A percentile compares a stretch with the other conserved stretches of the same genome.
These are phyloP conservation scores for Phytopythium cucurbitacearum DNA, from an alignment of 352 stramenopile genomes.

Conservation along the genomic window DNA sequence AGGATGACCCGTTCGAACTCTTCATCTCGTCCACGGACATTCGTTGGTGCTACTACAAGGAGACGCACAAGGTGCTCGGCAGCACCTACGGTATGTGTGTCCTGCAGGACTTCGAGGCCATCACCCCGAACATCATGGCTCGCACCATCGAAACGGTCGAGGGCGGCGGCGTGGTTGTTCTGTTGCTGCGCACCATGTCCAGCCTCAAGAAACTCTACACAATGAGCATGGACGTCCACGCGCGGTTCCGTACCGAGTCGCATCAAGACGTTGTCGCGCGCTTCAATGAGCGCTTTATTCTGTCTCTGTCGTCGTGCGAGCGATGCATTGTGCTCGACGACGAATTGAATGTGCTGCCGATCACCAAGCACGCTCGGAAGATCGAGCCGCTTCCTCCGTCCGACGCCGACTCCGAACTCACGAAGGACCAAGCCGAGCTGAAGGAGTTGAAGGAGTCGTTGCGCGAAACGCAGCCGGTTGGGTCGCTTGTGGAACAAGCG, in stretches of 20 bases:
- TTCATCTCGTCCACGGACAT: slow-evolving; percentile 99
- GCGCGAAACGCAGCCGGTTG: slow-evolving; percentile 93
- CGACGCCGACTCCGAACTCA: slow-evolving; percentile 49
- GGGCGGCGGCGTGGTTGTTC: slow-evolving; percentile 95
- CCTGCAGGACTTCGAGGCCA: slow-evolving; percentile 98
- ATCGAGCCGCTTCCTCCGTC: slow-evolving; percentile 79
- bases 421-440: slow-evolving; percentile 87
- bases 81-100: slow-evolving; percentile 98
- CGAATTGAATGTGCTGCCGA: slow-evolving; percentile 98
- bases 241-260: slow-evolving; percentile 89
- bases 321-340: slow-evolving; percentile 98
- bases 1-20: slow-evolving; percentile 97
- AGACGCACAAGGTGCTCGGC: slow-evolving; percentile 98
- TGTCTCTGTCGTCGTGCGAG: slow-evolving; percentile 93
- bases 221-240: slow-evolving; percentile 97
- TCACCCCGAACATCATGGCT: slow-evolving; percentile 99
- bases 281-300: slow-evolving; percentile 99
- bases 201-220: slow-evolving; percentile 98
- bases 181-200: slow-evolving; percentile 98
- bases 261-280: slow-evolving; percentile 94
- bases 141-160: slow-evolving; percentile 99
- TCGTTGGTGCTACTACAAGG: slow-evolving; percentile 99
- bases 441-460: slow-evolving; percentile 94
- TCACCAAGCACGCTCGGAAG: slow-evolving; percentile 91
- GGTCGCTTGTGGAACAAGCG: slow-evolving; percentile 92